Base-by-base conservation (phyloP, 2,329 filamentous ascomycete genomes). In the Penicillium sp. region DNA sequence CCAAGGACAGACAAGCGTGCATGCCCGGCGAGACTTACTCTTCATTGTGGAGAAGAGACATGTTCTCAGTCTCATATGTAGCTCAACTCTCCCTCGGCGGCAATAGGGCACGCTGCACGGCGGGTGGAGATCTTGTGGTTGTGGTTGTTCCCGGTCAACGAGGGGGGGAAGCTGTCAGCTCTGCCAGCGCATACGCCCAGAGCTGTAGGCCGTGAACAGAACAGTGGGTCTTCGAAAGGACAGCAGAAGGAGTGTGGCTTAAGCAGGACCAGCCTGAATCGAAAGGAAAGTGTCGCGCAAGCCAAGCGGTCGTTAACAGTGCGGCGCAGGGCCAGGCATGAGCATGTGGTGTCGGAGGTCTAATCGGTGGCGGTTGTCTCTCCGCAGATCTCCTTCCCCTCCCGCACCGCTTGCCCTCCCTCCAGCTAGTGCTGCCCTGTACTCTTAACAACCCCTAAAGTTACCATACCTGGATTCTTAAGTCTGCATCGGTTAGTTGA, bases 41-140 rank as follows among this genome's bases (percentile, higher is more conserved):
- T 77, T 82, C 80, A 62, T 81, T 81, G 65, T 81, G 79, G 62
- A 82, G 74, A 58, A 82, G 76, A 65, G 80, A 79, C 79, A 82
- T 82, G 24, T 65, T 73, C 47, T 3, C 37, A 33, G 13, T 39
- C 46, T 16, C 27, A 19, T 22, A 24, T 44, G 46, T 37, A 55
- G 50, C 40, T 49, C 31, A 46, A 9, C 22, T 35, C 7, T 35
- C n/a, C n/a, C 27, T 49, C 39, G 24, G 39, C 6, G 50, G 10
- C 41, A 14, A 55, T 27, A 9, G 18, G n/a, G 36, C 33, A 49
- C 13, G 39, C 22, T 33, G 22, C 33, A 33, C 24, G 16, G 37
- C 13, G 41, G 37, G 50, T 40, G 39, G 57, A 35, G 52, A 60
- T 55, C 33, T 52, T 37, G 54, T 41, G 41, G 37, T 33, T 41